Evolutionary conservation across 139 green algal species (phyloP), one percentile per base, ranked within the genome.

Genomic region (Prasinococcaceae sp.): DNA sequence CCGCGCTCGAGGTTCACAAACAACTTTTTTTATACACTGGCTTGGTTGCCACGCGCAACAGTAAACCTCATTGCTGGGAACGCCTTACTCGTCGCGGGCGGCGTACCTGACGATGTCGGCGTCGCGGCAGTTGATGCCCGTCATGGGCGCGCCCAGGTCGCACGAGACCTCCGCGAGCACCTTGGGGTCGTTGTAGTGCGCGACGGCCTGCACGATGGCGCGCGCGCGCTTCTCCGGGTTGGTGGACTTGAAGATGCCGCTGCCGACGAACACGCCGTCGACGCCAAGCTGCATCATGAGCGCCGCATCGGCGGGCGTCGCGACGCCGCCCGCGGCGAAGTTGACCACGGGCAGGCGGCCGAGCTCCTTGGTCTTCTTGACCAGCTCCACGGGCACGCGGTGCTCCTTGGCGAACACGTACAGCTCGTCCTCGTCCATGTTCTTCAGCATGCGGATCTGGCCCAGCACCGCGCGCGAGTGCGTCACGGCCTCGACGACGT

Each of bases 201-300:
- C 94, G 12, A 96, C 87, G 23, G 92, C 92, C 77, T 92, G 83
- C 55, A 97, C 90, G 59, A 98, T 96, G 19, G 92, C 90, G 26
- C 84, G 76, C 0, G 88, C 92, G 20, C 92, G 75, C 45, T 77
- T 84, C 37, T 81, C 80, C 16, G 88, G 92, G 65, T 99, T 82
- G 2, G 85, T 86, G 48, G 61, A 83, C 79, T 99, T 99, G 83
- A 99, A 99, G 69, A 99, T 96, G 50, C 92, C 92, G 29, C 70
- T 88, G 61, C 92, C 92, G 37, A 99, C 92, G 72, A 99, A 98
- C 43, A 99, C 92, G 47, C 90, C 92, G 60, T 99, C 92, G 63
- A 95, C 80, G 51, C 92, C 92, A 47, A 99, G 58, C 54, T 86
- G 73, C 66, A 79, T 81, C 90, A 99, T 99, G n/a, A 99, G 68